A percentile compares a stretch with the other conserved stretches of the same genome.
phyloP scores from a whole-genome alignment of 1,284 basidiomycete species.

The Papiliotrema terrestris region DNA sequence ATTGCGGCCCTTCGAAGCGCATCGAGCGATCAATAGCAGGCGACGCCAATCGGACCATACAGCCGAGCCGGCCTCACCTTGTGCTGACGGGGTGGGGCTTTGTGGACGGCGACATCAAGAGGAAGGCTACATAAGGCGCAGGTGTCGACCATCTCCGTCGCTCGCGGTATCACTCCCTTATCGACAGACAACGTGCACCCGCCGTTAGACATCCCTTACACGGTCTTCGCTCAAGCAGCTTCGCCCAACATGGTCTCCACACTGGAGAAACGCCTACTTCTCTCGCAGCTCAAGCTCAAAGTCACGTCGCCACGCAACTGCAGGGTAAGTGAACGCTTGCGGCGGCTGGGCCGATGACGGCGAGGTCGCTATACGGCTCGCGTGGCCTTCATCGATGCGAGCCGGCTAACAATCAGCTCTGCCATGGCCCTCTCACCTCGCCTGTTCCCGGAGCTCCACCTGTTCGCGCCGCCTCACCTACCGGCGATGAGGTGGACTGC shows the following conservation, averaged over 20 bases:
- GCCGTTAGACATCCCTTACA: background rate
- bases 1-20: background rate
- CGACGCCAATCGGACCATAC: background rate
- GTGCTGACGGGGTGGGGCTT: background rate
- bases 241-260: constrained; percentile 7
- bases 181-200: background rate
- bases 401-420: constrained; percentile 3
- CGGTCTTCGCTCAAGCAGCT: no score
- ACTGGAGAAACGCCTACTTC: constrained; percentile 7
- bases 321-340: background rate
- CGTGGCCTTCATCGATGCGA: no score
- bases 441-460: constrained; percentile 1
- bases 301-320: background rate
- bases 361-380: no score
- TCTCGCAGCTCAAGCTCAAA: constrained; percentile 1
- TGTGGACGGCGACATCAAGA: background rate
- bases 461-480: background rate
- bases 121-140: background rate
- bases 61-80: background rate
- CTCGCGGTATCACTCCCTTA: background rate
- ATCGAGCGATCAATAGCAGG: background rate
- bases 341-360: no score
- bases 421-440: constrained; percentile 8
- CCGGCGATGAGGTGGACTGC: constrained; percentile 6
- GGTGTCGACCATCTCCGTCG: background rate